Base-by-base conservation (phyloP, 192 early-diverging fungal genomes). In the Backusella morwellensis region DNA sequence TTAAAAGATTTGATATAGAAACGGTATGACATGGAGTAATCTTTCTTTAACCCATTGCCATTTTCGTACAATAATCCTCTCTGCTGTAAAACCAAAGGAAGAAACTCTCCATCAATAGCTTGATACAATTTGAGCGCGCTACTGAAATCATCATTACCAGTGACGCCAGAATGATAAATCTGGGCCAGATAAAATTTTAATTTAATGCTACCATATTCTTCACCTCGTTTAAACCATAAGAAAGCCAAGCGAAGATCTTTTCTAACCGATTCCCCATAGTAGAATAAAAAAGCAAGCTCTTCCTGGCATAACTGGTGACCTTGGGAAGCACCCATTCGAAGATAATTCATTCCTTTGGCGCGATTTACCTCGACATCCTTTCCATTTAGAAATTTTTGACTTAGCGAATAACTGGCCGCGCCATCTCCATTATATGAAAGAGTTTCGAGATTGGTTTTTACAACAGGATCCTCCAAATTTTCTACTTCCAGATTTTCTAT, bases 321-420 rank as follows among this genome's bases (percentile, higher is more conserved):
- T 29, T 63, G 23, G 6, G 0, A 1, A 26, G 23, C 56, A 1
- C 23, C 56, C 6, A 3, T 15, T 63, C 56, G 56, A 29, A 63
- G 56, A 26, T 23, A 26, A 3, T 1, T 0, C 2, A 63, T 3
- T 29, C 19, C 21, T 14, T 63, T 26, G 2, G 9, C 1, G 0
- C 0, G 11, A 4, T 63, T 1, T 12, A 7, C 12, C 0, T 63
- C 11, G 0, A 26, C 0, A 14, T 1, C 23, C 0, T 0, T 63
- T 8, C 26, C 56, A 12, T 63, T 0, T 14, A 63, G 2, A 29
- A 14, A 63, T 0, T 14, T 63, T 63, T 29, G 56, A 29, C 21
- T 11, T 63, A 63, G 3, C 2, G 0, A 0, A 1, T 63, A 63
- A 0, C 56, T 63, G 0, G 56, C 23, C 1, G 0, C 23, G 3